Conservation (phyloP, 306 rosid species). For the Cucumis sativus region DNA sequence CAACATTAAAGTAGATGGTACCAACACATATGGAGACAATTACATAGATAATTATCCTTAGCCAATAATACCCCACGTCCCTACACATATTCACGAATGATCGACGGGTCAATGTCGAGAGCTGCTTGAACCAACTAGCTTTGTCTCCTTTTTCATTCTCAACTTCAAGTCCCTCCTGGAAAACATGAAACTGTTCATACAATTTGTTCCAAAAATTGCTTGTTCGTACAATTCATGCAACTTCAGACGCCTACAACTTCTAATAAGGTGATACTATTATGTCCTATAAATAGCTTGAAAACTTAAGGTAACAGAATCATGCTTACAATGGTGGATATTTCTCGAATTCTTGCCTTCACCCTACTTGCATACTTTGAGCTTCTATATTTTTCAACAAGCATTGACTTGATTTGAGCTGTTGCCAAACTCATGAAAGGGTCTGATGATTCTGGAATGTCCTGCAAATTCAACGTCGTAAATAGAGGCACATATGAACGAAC, state of each 20-base stretch:
- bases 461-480: neutral
- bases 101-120: slow-evolving; percentile 55
- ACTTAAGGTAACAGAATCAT: neutral
- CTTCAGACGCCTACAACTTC: neutral
- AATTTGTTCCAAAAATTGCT: neutral
- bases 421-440: slow-evolving; percentile 75
- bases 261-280: neutral
- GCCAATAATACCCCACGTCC: slow-evolving; percentile 97
- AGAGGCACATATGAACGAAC: neutral
- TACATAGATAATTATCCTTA: slow-evolving; percentile 76
- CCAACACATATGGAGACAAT: slow-evolving; percentile 84
- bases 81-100: slow-evolving; percentile 84
- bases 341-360: slow-evolving; percentile 47
- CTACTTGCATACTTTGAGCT: slow-evolving; percentile 46
- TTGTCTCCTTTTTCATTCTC: slow-evolving; percentile 37
- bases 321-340: slow-evolving; percentile 55
- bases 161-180: slow-evolving; percentile 44
- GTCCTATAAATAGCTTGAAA: neutral
- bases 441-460: slow-evolving; percentile 65
- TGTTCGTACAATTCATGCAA: neutral
- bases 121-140: slow-evolving; percentile 90
- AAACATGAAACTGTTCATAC: slow-evolving; percentile 5
- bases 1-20: slow-evolving; percentile 73
- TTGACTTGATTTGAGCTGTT: slow-evolving; percentile 67
- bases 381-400: slow-evolving; percentile 62